A percentile compares a stretch with the other conserved stretches of the same genome.
Conservation (phyloP, 257 asterid species). For the Solanum clarkiae region DNA sequence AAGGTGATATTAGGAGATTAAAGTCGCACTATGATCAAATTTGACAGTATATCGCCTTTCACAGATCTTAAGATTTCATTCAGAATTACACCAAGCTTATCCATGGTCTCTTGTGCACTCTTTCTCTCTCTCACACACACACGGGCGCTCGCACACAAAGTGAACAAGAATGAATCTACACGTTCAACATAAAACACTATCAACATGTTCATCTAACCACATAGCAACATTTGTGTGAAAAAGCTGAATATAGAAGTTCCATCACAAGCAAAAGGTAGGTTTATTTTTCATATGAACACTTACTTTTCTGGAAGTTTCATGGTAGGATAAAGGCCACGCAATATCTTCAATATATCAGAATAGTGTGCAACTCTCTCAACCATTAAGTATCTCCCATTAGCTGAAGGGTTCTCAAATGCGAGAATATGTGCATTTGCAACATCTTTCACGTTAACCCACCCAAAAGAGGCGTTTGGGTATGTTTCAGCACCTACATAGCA, state of each 20-base stretch:
- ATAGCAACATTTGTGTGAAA: neutral
- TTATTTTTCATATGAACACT: neutral
- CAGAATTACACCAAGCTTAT: neutral
- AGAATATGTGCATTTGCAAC: constrained; percentile 67
- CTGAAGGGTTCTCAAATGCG: constrained; percentile 53
- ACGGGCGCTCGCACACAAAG: neutral
- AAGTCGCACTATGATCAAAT: neutral
- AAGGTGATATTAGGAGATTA: neutral
- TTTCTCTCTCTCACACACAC: neutral
- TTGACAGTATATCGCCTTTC: neutral
- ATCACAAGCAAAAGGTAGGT: neutral
- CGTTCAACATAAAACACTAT: neutral
- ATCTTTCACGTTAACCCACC: constrained; percentile 67
- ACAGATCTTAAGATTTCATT: neutral
- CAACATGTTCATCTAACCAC: neutral
- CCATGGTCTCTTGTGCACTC: neutral
- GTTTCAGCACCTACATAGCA: constrained; percentile 47
- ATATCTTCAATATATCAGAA: constrained; percentile 35
- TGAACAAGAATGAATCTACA: neutral
- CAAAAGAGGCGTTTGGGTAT: constrained; percentile 30
- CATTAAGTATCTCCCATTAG: constrained; percentile 55
- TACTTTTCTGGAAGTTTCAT: constrained; percentile 54
- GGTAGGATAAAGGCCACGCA: constrained; percentile 40
- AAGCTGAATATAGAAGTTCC: neutral
- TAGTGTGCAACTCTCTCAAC: constrained; percentile 46